Conservation (phyloP, 2,329 filamentous ascomycete species). For the Gaeumannomyces tritici region DNA sequence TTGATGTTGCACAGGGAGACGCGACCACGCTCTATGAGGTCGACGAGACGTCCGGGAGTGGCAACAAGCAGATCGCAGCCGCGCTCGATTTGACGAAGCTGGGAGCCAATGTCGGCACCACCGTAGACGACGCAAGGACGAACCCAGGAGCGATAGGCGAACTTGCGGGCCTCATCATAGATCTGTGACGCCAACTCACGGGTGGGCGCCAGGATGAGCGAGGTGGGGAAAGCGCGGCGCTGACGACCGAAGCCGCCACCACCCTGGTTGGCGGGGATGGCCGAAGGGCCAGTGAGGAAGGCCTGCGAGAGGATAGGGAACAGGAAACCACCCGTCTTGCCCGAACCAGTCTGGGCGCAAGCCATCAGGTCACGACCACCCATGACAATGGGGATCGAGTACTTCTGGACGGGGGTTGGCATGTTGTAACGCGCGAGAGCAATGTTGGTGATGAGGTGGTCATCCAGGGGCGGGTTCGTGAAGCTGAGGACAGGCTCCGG, state of each 20-base stretch:
- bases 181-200: constrained; percentile 99
- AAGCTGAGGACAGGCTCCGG: constrained; percentile 87
- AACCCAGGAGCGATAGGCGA: constrained; percentile 97
- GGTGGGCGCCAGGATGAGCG: constrained; percentile 89
- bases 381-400: constrained; percentile 99
- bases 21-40: constrained; percentile 95
- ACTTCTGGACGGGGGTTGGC: constrained; percentile 96
- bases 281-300: constrained; percentile 77
- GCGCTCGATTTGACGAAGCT: constrained; percentile 95
- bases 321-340: constrained; percentile 99
- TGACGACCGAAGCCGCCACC: constrained; percentile 76
- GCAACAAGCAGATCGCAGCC: constrained; percentile 96
- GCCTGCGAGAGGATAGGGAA: constrained; percentile 99
- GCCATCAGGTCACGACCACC: constrained; percentile 97
- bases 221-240: constrained; percentile 96
- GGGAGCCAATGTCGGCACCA: constrained; percentile 96
- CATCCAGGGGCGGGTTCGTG: constrained; percentile 89
- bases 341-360: constrained; percentile 98
- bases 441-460: constrained; percentile 89
- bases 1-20: constrained; percentile 98
- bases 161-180: constrained; percentile 95
- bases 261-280: constrained; percentile 47
- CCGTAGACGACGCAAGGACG: constrained; percentile 97
- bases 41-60: constrained; percentile 92
- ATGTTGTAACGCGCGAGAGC: constrained; percentile 89